Percentiles rank a stretch among this genome's conserved stretches.
Evolutionary conservation across 306 rosid species (phyloP).

Genomic region (Carpinus viminea): DNA sequence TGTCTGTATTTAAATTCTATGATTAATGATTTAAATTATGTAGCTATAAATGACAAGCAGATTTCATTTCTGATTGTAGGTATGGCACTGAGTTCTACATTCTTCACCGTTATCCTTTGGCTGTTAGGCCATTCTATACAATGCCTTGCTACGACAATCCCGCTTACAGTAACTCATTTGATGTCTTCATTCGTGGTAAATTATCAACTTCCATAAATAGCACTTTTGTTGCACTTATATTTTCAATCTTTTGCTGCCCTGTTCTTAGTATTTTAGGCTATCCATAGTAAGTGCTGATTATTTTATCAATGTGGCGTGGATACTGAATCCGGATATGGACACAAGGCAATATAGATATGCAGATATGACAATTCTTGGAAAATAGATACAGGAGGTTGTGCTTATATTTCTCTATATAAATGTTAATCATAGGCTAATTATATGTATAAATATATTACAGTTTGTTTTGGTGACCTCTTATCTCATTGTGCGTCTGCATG

Average conservation of each 20-base stretch:
- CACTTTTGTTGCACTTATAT: neutral
- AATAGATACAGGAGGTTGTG: neutral
- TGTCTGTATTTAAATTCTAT: neutral
- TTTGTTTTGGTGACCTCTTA: neutral
- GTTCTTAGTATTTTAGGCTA: neutral
- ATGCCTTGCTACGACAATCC: constrained; percentile 90
- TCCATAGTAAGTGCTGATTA: neutral
- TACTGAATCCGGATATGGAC: neutral
- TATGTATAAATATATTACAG: too few relatives aligned
- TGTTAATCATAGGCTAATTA: neutral
- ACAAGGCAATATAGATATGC: neutral
- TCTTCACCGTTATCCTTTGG: constrained; percentile 85
- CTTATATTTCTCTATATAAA: too few relatives aligned
- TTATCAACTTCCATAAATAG: constrained; percentile 9
- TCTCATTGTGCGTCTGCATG: neutral
- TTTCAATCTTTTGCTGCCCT: neutral
- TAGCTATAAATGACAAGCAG: constrained; percentile 10
- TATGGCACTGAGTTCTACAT: constrained; percentile 93
- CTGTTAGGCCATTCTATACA: constrained; percentile 90
- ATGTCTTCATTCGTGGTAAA: constrained; percentile 92
- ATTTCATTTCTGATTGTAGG: constrained; percentile 38
- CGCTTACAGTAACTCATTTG: constrained; percentile 83
- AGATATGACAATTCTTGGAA: neutral
- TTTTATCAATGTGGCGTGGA: neutral
- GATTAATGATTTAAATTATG: neutral